Evolutionary conservation across 1,284 basidiomycete species (phyloP), one percentile per base, ranked within the genome.

Genomic region (Leccinum subspadiceum): DNA sequence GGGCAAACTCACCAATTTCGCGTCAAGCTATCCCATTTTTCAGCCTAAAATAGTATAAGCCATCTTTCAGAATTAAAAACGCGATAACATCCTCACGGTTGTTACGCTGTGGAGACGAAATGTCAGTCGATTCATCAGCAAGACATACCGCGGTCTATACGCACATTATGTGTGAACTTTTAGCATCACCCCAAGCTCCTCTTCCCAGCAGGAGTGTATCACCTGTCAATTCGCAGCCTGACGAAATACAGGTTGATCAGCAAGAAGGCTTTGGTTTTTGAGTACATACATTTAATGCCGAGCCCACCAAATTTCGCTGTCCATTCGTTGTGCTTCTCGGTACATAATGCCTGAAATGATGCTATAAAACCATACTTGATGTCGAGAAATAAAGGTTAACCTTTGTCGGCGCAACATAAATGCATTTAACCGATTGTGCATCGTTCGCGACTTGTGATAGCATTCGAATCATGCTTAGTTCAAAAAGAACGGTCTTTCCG

Each of bases 331-430:
- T 82, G 83, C 60, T 92, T 84, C 74, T 99, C 96, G 0, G 86
- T 82, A 66, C 96, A 98, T 1, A 98, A 77, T 0, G 94, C 94
- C 92, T 95, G 54, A 13, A 41, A 24, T 9, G 17, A 46, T 46
- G 13, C 13, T 10, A 37, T 48, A 39, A 50, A 17, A 50, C 35
- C 35, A 26, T 6, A n/a, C 17, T 20, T 17, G 4, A 57, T 52
- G 17, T 51, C 13, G 5, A 41, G 9, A 54, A 54, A 29, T 22
- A 29, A 62, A 49, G 50, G 49, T 59, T 54, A 63, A 90, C 93
- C 81, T 97, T 96, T 1, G 94, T 97, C 0, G 95, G 96, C 0
- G 96, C 94, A 70, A 99, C 87, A 70, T 99, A 99, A 22, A 99
- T 87, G 59, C 92, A 93, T 75, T 91, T 91, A 6, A 77, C 68